phyloP scores from a whole-genome alignment of 805 yeast genomes.

The Candida coleopterorum region DNA sequence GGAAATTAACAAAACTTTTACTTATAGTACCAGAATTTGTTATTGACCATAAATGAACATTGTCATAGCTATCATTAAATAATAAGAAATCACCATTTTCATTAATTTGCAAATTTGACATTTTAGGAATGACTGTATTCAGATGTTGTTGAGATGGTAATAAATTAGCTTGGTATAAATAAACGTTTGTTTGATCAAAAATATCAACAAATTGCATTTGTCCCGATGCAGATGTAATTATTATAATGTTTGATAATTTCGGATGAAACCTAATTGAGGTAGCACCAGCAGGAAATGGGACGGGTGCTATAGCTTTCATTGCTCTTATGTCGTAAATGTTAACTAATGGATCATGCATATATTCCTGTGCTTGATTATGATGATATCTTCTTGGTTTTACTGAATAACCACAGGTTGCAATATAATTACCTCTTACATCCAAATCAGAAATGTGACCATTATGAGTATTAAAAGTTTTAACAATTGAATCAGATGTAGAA shows the following conservation, averaged over 20 bases:
- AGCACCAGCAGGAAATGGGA: constrained; percentile 89
- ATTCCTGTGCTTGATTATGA: constrained; percentile 25
- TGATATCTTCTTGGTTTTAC: constrained; percentile 50
- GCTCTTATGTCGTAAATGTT: constrained; percentile 75
- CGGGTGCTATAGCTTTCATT: constrained; percentile 67
- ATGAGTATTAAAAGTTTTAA: constrained; percentile 56
- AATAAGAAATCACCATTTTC: constrained; percentile 74
- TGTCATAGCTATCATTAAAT: constrained; percentile 60
- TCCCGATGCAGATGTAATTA: constrained; percentile 72
- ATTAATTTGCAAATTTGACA: constrained; percentile 52
- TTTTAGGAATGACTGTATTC: constrained; percentile 14
- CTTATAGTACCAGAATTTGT: constrained; percentile 22
- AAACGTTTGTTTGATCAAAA: constrained; percentile 66
- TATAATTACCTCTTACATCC: constrained; percentile 58
- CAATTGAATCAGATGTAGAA: constrained; percentile 41
- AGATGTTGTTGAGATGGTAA: constrained; percentile 9
- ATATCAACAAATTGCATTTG: constrained; percentile 83
- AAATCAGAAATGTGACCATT: constrained; percentile 59
- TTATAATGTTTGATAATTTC: constrained; percentile 68
- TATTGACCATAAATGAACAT: constrained; percentile 65
- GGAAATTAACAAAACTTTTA: constrained; percentile 32
- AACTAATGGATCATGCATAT: constrained; percentile 68
- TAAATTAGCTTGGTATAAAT: constrained; percentile 63
- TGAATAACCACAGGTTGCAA: constrained; percentile 80
- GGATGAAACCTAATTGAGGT: constrained; percentile 82